A percentile compares a stretch with the other conserved stretches of the same genome.
These are phyloP conservation scores for Penicillium aurantiogriseum DNA, from an alignment of 2,329 filamentous ascomycete species.

Conservation along the genomic window DNA sequence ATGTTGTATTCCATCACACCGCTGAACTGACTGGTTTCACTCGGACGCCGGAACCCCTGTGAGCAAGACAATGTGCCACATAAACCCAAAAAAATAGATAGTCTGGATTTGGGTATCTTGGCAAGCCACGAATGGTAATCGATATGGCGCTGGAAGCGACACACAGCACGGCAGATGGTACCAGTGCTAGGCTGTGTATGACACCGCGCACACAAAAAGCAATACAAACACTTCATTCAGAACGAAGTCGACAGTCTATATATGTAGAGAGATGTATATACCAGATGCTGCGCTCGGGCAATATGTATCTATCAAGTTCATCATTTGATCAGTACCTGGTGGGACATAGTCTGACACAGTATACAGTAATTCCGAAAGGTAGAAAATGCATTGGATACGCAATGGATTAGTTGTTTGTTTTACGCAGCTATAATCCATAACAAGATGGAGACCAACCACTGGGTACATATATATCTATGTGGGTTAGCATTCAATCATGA, in stretches of 20 bases:
- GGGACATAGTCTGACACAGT: background rate
- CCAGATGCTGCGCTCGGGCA: background rate
- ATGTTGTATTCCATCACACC: background rate
- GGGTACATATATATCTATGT: background rate
- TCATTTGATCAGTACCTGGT: conserved; percentile 4
- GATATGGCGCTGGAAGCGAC: conserved; percentile 1
- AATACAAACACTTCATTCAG: background rate
- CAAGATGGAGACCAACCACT: background rate
- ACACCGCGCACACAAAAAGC: background rate
- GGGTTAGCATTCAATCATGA: background rate
- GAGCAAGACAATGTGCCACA: conserved; percentile 12
- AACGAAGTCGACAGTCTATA: background rate
- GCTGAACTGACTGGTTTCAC: conserved; percentile 11
- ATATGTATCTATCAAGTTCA: background rate
- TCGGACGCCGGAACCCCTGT: conserved; percentile 1
- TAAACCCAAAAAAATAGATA: background rate
- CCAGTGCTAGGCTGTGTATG: background rate
- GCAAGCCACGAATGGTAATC: background rate
- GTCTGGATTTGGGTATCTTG: background rate
- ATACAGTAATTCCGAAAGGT: background rate
- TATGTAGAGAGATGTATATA: background rate
- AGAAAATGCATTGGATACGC: background rate
- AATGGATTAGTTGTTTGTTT: background rate
- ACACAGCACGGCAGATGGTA: conserved; percentile 8
- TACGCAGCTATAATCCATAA: too few relatives aligned